Conservation (phyloP, 192 early-diverging fungal genomes). For the Coemansia sp. region DNA sequence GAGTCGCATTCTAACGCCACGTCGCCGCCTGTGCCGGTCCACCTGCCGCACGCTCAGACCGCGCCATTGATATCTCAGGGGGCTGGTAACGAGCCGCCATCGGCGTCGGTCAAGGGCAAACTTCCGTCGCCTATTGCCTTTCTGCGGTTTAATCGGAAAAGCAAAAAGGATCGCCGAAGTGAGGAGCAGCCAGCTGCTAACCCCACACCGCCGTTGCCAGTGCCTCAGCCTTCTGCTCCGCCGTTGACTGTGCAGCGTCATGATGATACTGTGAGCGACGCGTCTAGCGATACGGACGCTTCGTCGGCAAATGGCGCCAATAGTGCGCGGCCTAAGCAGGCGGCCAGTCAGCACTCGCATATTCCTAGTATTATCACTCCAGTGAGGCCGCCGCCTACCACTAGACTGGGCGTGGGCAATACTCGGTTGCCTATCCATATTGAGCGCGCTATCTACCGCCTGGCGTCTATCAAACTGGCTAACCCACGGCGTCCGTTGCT, state of each 20-base stretch:
- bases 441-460: slow-evolving; percentile 75
- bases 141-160: slow-evolving; percentile 47
- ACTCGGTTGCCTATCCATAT: slow-evolving; percentile 73
- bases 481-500: slow-evolving; percentile 73
- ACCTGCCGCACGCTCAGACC: neutral
- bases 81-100: neutral
- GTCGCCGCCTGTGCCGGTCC: neutral
- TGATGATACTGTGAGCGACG: slow-evolving; percentile 19
- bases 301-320: neutral
- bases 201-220: slow-evolving; percentile 7
- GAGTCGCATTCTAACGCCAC: neutral
- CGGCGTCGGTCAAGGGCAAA: slow-evolving; percentile 34
- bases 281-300: slow-evolving; percentile 22
- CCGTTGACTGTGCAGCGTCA: neutral
- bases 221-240: neutral
- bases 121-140: slow-evolving; percentile 53
- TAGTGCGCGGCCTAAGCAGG: slow-evolving; percentile 6
- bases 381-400: slow-evolving; percentile 54
- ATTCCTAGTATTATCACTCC: slow-evolving; percentile 61
- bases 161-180: slow-evolving; percentile 41
- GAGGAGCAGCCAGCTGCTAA: slow-evolving; percentile 6
- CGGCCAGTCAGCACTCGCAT: slow-evolving; percentile 22
- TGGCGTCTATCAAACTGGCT: slow-evolving; percentile 74
- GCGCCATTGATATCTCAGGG: neutral
- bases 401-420: slow-evolving; percentile 11